A percentile compares a stretch with the other conserved stretches of the same genome.
Conservation (phyloP, 805 yeast genomes). For the Scheffersomyces lignosus region DNA sequence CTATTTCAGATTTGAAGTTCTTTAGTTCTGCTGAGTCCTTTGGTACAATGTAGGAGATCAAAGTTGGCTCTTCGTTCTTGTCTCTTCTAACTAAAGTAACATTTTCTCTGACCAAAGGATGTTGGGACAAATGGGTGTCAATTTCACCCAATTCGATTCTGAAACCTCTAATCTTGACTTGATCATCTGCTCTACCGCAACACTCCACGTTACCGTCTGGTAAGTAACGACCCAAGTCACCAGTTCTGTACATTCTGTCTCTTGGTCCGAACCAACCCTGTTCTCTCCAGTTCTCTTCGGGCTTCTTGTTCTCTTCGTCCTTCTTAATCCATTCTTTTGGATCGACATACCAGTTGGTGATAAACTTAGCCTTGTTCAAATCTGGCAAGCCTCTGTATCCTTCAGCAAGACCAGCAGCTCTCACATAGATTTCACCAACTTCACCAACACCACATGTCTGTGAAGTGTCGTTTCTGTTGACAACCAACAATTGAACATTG, state of each 20-base stretch:
- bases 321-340: slow-evolving; percentile 59
- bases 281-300: slow-evolving; percentile 64
- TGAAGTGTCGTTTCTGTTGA: slow-evolving; percentile 82
- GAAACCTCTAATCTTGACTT: slow-evolving; percentile 97
- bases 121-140: slow-evolving; percentile 95
- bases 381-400: slow-evolving; percentile 94
- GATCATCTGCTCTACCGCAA: slow-evolving; percentile 98
- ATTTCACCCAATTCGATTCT: slow-evolving; percentile 98
- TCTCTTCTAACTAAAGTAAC: slow-evolving; percentile 89
- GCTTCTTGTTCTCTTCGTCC: slow-evolving; percentile 46
- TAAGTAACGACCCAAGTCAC: slow-evolving; percentile 93
- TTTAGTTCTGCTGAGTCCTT: slow-evolving; percentile 46
- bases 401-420: slow-evolving; percentile 98
- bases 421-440: slow-evolving; percentile 96
- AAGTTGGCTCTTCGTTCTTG: slow-evolving; percentile 87
- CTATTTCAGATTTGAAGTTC: slow-evolving; percentile 49
- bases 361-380: slow-evolving; percentile 80
- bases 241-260: slow-evolving; percentile 94
- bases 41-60: slow-evolving; percentile 91
- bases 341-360: slow-evolving; percentile 87
- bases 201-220: slow-evolving; percentile 99
- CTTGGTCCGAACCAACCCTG: slow-evolving; percentile 88
- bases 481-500: slow-evolving; percentile 91
- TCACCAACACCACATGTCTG: slow-evolving; percentile 98
- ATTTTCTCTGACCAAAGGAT: slow-evolving; percentile 88